Evolutionary conservation across 176 grass and related monocot species (phyloP), one percentile per base, ranked within the genome.

Genomic region (Lolium multiflorum): DNA sequence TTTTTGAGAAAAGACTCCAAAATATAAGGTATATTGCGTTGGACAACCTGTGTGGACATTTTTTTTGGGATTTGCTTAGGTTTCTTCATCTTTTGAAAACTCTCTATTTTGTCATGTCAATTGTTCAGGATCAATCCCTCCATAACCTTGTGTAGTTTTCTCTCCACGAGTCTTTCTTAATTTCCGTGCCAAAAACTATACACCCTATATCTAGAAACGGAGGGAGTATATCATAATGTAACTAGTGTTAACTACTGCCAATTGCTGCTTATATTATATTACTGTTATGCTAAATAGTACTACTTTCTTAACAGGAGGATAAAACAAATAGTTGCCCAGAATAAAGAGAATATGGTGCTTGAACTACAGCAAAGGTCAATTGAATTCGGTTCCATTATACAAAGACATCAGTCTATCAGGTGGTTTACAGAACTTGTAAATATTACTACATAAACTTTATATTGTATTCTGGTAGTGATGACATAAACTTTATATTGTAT

Each of bases 291-390:
- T 82, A 60, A 83, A 66, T 52, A 28, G 12, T 87, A 63, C 49
- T 69, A 71, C 35, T 87, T 54, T 49, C 39, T 84, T 84, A 35
- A 71, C 87, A 98, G 96, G 96, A 92, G 96, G 90, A 83, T 95
- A 75, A 95, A 87, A 56, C 89, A 90, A 83, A 95, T 94, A 83
- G 88, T 95, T 77, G 79, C 63, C 65, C 83, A 84, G 83, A 94
- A 95, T 79, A 98, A 95, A 87, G 90, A 87, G 78, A 98, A 89
- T 76, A 82, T 94, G 57, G 93, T 90, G 77, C 96, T 98, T 64
- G 96, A 98, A 85, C 75, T 98, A 69, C 96, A 98, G 44, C 96
- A 98, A 89, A 98, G 96, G 92, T 95, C 96, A 90, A 94, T 98
- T 37, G 96, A 98, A 89, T 98, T 98, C 72, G 87, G 85, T 82